Evolutionary conservation across 140 eudicot genomes (phyloP), one percentile per base, ranked within the genome.

Genomic region (Bidens hawaiensis): DNA sequence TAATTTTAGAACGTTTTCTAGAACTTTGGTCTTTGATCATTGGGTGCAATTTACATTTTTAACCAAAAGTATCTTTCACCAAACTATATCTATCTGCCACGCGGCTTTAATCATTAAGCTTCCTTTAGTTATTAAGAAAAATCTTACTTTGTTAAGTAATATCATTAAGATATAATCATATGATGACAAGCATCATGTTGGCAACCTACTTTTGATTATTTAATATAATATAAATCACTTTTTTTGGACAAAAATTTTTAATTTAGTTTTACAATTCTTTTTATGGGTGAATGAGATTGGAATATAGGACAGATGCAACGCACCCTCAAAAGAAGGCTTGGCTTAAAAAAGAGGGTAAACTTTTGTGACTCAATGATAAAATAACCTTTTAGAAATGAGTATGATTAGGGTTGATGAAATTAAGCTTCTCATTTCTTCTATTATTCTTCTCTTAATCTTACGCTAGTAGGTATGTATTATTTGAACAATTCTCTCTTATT

Each of bases 171-270:
- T 21, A 10, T 15, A 49, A 60, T 48, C 55, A 49, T 38, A 38
- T 33, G 68, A 61, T 70, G 69, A 48, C 49, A 70, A 24, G 76
- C 76, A 60, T 70, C 62, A 60, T 61, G 45, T 61, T 40, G 38
- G 36, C 69, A 49, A 49, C 63, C 25, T 45, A 59, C 21, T 34
- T 49, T 31, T 4, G 15, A 2, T 21, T 69, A 33, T 47, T 19
- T 60, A 60, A 49, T 36, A 27, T 19, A 6, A 4, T 0, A 5
- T 31, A 57, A 30, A 30, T 22, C 45, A 23, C 7, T 58, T 24
- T 54, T 40, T n/a, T n/a, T n/a, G n/a, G n/a, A n/a, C n/a, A n/a
- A n/a, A n/a, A n/a, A n/a, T n/a, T n/a, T n/a, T n/a, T n/a, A n/a
- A n/a, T n/a, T n/a, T n/a, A n/a, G n/a, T n/a, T n/a, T 19, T 18